phyloP scores from a whole-genome alignment of 257 asterid species.

The Solanum virginianum region DNA sequence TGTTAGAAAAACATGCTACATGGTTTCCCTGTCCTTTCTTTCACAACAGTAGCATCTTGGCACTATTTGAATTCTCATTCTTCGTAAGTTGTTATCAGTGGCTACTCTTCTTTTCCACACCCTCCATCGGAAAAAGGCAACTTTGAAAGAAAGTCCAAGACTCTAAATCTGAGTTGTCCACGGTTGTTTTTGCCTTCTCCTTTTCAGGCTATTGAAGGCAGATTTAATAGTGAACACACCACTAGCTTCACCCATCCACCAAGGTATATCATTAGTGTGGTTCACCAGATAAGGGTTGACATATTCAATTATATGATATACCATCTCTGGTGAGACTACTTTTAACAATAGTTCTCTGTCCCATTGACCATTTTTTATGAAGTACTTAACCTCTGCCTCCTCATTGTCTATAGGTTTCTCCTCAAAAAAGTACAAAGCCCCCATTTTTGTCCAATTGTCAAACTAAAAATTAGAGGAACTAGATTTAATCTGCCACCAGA shows the following conservation, averaged over 20 bases:
- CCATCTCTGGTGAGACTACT: background rate
- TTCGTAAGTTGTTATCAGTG: no score
- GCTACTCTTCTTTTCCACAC: no score
- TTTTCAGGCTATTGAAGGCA: no score
- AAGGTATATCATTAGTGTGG: no score
- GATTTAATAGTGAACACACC: no score
- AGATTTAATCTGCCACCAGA: background rate
- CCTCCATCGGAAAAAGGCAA: no score
- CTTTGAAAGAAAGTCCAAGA: background rate
- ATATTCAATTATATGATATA: no score
- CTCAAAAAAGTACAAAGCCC: background rate
- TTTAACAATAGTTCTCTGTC: fast-evolving
- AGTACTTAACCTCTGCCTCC: background rate
- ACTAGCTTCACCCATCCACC: no score
- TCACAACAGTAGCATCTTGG: background rate
- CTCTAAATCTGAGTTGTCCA: background rate
- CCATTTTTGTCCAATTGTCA: background rate
- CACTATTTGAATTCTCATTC: background rate
- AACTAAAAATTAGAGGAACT: background rate
- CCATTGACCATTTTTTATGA: background rate
- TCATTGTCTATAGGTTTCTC: background rate
- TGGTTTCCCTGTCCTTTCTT: background rate
- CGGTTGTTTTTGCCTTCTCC: background rate
- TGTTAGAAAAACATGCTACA: background rate
- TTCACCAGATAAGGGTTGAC: background rate